phyloP scores from a whole-genome alignment of 306 rosid genomes.

The Heteromeles arbutifolia region DNA sequence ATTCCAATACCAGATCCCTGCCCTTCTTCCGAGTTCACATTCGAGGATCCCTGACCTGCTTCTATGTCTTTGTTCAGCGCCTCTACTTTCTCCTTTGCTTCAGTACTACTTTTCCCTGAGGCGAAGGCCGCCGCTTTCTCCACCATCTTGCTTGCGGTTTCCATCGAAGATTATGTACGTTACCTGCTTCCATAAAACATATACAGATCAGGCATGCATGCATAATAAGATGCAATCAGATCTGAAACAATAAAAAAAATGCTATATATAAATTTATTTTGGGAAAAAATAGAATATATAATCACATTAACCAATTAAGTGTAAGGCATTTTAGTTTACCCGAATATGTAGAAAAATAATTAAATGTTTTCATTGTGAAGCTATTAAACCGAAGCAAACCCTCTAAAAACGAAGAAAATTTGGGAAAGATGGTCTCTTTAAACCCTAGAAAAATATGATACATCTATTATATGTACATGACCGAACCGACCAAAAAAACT shows the following conservation, averaged over 20 bases:
- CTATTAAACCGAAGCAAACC: background rate
- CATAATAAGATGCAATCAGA: background rate
- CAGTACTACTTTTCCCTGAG: background rate
- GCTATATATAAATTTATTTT: background rate
- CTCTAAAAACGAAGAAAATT: background rate
- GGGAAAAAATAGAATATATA: no score
- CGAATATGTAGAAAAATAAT: background rate
- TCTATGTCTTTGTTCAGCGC: background rate
- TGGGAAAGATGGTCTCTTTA: background rate
- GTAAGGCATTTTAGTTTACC: background rate
- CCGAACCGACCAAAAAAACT: background rate
- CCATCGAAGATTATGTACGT: background rate
- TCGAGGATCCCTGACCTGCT: background rate
- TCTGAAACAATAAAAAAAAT: background rate
- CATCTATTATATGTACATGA: background rate
- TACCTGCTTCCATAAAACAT: background rate
- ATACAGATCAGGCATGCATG: background rate
- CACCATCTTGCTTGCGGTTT: background rate
- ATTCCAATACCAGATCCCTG: background rate
- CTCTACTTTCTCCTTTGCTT: background rate
- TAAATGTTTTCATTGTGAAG: background rate
- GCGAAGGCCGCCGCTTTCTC: background rate
- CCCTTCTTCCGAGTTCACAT: background rate
- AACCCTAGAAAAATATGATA: background rate
- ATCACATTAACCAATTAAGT: background rate